Base-by-base conservation (phyloP, 495 filamentous ascomycete genomes). In the Pseudevernia furfuracea region DNA sequence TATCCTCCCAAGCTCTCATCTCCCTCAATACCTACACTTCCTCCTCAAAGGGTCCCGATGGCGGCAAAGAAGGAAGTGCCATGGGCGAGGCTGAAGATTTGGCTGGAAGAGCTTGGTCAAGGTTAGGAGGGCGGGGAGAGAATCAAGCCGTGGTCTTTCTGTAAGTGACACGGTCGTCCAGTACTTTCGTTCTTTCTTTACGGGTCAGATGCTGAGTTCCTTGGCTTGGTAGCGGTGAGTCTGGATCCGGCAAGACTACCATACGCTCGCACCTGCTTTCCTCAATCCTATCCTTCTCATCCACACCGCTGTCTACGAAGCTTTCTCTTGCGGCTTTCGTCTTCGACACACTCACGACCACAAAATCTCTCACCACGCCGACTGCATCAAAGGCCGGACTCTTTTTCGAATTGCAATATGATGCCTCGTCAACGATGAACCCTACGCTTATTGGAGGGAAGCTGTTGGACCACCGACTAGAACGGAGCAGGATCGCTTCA, bases 361-460 rank as follows among this genome's bases (percentile, higher is more conserved):
- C 93, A n/a, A 98, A 98, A 78, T 96, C 92, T 23, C 82, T 90
- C 25, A 96, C 92, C 9, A 96, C 92, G 0, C 92, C 92, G 2
- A 96, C 90, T 9, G 94, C 94, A 32, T 97, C 93, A 19, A 97
- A 96, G 74, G 88, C 94, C 9, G 94, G 94, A 63, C 83, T 98
- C 19, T 96, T 96, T 70, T 89, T 91, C 73, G 94, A 98, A 70
- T 79, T 98, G 36, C 94, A 98, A 75, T 98, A 97, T 69, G 92
- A 98, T 72, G 93, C 89, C 10, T 83, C 89, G 3, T 87, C 92
- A 1, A 87, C 88, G 2, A 84, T 87, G 53, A 87, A 84, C 67
- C 91, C 92, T 12, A 85, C 89, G 17, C 79, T 98, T 48, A 90
- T 97, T 66, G 94, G 94, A 72, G 93, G 90, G 60, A 97, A 98